These are phyloP conservation scores for Alternaria infectoria DNA, from an alignment of 2,329 filamentous ascomycete genomes.

Conservation along the genomic window DNA sequence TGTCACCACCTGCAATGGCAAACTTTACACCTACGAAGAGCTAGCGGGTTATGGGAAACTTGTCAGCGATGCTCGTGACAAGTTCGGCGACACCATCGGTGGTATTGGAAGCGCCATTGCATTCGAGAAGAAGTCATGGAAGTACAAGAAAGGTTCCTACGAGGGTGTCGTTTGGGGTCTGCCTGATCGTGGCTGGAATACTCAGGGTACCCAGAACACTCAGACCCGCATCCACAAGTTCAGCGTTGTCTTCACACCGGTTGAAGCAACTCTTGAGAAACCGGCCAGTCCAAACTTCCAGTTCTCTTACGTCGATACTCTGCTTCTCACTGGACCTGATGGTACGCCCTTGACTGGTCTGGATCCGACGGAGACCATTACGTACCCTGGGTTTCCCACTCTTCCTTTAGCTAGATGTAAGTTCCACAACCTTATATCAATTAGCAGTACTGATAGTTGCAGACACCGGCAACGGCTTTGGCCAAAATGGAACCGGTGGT, in stretches of 20 bases:
- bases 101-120: conserved; percentile 71
- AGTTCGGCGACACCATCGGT: conserved; percentile 72
- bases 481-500: conserved; percentile 64
- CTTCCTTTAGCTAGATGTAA: conserved; percentile 66
- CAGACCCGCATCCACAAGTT: conserved; percentile 74
- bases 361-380: conserved; percentile 36
- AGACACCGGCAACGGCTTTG: conserved; percentile 71
- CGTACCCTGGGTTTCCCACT: conserved; percentile 64
- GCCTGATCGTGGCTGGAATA: conserved; percentile 77
- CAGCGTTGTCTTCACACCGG: conserved; percentile 63
- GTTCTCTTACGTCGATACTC: conserved; percentile 68
- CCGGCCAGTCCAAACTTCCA: conserved; percentile 67
- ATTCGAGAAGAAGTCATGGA: conserved; percentile 67
- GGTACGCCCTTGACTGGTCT: conserved; percentile 63
- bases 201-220: conserved; percentile 70
- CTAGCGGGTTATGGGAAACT: conserved; percentile 72
- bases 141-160: conserved; percentile 56
- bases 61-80: conserved; percentile 64
- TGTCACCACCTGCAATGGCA: conserved; percentile 62
- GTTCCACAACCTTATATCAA: neutral
- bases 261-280: conserved; percentile 58
- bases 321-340: conserved; percentile 68
- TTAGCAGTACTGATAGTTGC: neutral
- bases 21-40: conserved; percentile 68
- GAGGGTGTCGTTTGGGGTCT: conserved; percentile 67